Evolutionary conservation across 2,329 filamentous ascomycete species (phyloP), one percentile per base, ranked within the genome.

Genomic region (Apiospora phragmitis): DNA sequence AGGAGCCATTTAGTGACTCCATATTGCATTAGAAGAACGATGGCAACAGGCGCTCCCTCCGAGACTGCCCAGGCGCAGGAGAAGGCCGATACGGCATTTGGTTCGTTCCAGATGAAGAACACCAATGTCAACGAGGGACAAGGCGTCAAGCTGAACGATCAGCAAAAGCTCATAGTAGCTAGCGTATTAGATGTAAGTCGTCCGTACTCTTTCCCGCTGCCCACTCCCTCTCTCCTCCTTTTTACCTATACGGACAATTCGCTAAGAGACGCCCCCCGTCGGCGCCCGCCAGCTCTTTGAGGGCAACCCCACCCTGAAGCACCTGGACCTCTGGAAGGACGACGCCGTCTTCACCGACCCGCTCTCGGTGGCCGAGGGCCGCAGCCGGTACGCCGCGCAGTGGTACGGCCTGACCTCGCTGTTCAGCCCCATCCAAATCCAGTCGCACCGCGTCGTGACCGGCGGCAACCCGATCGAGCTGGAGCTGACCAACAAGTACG

Each of bases 401-500:
- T 86, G 83, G 85, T 92, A 91, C 76, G 90, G 89, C 1, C 82
- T 92, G 0, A 83, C 88, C 69, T 79, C 85, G 4, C 85, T 88
- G 2, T 91, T 91, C 77, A 83, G 81, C 62, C 84, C 88, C 67
- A 91, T 91, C 74, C 82, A 87, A 76, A 85, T 88, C 35, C 81
- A 88, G 65, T 80, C 83, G 45, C 86, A 90, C 76, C 77, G 82
- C 49, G 88, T 92, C 14, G 87, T 80, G 0, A 84, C 82, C 21
- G 78, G 81, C 0, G 88, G 89, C 1, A 90, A 91, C 73, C 89
- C 90, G 0, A 90, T 92, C 51, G 79, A 84, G 71, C 80, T 92
- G 75, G 83, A 89, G 24, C 73, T 83, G 51, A 73, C 73, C 71
- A 83, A 83, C 74, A 79, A 75, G 68, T 83, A 83, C 71, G 42